Base-by-base conservation (phyloP, 208 protist genomes). In the Leishmania mexicana region DNA sequence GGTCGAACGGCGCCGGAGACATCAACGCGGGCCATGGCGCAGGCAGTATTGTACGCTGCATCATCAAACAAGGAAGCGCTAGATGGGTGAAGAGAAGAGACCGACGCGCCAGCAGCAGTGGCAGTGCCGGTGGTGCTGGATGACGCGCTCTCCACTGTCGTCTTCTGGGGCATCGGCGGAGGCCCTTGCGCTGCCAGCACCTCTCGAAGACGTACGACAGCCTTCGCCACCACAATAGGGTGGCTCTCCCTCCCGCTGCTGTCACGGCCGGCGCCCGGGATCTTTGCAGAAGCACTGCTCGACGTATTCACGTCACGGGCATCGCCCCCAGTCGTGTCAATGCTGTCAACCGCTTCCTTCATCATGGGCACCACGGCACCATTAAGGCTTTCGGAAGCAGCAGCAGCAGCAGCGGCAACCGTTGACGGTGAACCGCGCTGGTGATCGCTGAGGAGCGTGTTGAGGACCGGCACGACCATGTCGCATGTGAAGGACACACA, bases 401-500 rank as follows among this genome's bases (percentile, higher is more conserved):
- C 42, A 54, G 42, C 28, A 45, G 70, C 13, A 53, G 70, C 42
- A 54, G 42, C 28, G 70, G 70, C 13, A 31, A 31, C 47, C 3
- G 6, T 19, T 19, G 42, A 35, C 24, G 40, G 19, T 51, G 70
- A 31, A 13, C 45, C 1, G 45, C 28, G 38, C 70, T 74, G 42
- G 3, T 38, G 3, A 28, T 53, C 45, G 8, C 45, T 47, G 24
- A 76, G 73, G 17, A 76, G 73, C 35, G 73, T 5, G 28, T 54
- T 54, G 15, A 76, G 51, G 17, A 76, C 40, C 17, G 75, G 31
- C 8, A 68, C 53, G 53, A 65, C 15, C 75, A 78, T 78, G 57
- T 78, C 75, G 31, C 85, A 80, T 0, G 86, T 93, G 68, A 96
- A 92, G 2, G 72, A 38, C 53, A 68, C 78, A 76, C 90, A 93